phyloP scores from a whole-genome alignment of 2,329 filamentous ascomycete species.

The Ilyonectria sp. region DNA sequence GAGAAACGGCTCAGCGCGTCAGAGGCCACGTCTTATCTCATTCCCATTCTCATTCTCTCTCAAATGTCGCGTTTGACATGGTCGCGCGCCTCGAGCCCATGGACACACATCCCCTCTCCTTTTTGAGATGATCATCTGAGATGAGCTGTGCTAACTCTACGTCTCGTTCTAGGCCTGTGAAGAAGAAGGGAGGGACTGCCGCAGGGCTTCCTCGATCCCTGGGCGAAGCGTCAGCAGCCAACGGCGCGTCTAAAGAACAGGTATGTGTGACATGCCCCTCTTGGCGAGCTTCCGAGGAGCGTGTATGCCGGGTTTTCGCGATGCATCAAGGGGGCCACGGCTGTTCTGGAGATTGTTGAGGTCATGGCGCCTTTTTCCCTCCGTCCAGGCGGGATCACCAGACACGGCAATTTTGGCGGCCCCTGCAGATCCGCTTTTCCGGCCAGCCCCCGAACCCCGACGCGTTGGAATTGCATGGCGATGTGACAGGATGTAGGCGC shows the following conservation, averaged over 20 bases:
- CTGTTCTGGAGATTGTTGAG: conserved; percentile 29
- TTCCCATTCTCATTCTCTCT: neutral
- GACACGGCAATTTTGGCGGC: conserved; percentile 43
- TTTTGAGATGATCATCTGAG: neutral
- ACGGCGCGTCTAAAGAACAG: conserved; percentile 67
- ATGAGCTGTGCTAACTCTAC: conserved; percentile 43
- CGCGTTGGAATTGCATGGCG: conserved; percentile 38
- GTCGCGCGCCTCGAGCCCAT: conserved; percentile 7
- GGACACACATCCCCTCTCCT: neutral
- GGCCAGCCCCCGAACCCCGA: conserved; percentile 41
- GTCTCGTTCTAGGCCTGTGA: conserved; percentile 70
- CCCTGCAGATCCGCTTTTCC: conserved; percentile 49
- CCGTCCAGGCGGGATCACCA: conserved; percentile 37
- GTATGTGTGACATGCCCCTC: conserved; percentile 56
- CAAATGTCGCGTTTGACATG: conserved; percentile 6
- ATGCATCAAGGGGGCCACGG: conserved; percentile 17
- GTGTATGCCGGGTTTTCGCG: neutral
- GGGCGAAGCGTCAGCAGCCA: conserved; percentile 75
- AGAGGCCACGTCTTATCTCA: conserved; percentile 35
- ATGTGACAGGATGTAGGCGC: conserved; percentile 46
- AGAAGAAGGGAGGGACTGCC: conserved; percentile 79
- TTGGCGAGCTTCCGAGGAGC: conserved; percentile 5
- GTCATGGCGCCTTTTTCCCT: conserved; percentile 40
- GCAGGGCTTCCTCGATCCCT: conserved; percentile 77
- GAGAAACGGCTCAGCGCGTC: conserved; percentile 28